Evolutionary conservation across 1,139 yeast genomes (phyloP).

Genomic region (Kurtzmaniella natalensis): DNA sequence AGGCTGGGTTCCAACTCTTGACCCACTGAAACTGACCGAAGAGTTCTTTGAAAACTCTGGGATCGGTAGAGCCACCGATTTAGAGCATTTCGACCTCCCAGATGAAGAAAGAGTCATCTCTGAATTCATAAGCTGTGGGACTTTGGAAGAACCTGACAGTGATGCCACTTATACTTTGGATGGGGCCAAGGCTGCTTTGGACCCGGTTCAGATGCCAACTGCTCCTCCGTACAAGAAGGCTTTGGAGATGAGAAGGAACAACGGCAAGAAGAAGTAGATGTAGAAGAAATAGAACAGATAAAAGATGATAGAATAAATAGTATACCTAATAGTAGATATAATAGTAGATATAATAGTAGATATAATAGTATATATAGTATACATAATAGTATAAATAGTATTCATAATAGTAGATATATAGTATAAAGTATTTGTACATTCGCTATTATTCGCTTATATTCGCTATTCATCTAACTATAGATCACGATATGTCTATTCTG

Average conservation of each 20-base stretch:
- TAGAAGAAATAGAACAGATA: too few species aligned
- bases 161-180: conserved; percentile 89
- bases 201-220: conserved; percentile 92
- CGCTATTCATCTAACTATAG: too few species aligned
- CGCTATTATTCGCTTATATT: too few species aligned
- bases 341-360: too few species aligned
- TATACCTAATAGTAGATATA: too few species aligned
- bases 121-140: conserved; percentile 92
- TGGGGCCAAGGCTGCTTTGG: conserved; percentile 46
- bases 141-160: conserved; percentile 77
- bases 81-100: conserved; percentile 38
- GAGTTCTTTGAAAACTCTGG: conserved; percentile 71
- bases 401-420: too few species aligned
- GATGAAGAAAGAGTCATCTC: conserved; percentile 72
- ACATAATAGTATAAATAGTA: too few species aligned
- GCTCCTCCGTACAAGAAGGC: conserved; percentile 96
- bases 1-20: conserved; percentile 73
- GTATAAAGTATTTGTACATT: not conserved
- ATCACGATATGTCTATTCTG: too few species aligned
- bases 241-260: conserved; percentile 69
- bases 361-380: too few species aligned
- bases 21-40: conserved; percentile 61
- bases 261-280: too few species aligned
- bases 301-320: too few species aligned
- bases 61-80: conserved; percentile 50